Base-by-base conservation (phyloP, 345 rosid genomes). In the Eucalyptus regnans region DNA sequence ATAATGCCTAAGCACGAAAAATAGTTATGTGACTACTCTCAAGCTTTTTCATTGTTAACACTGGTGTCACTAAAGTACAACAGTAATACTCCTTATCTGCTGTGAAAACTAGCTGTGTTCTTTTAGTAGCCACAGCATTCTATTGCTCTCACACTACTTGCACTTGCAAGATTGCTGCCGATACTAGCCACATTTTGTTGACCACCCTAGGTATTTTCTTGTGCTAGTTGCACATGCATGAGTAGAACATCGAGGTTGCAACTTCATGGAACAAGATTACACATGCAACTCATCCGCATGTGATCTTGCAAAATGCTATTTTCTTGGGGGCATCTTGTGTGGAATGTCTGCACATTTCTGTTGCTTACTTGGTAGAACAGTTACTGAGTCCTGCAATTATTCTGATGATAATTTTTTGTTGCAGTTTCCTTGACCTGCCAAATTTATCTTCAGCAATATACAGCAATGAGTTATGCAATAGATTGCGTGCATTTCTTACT, bases 341-440 rank as follows among this genome's bases (percentile, higher is more conserved):
- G 87, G 86, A 86, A 31, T 79, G 15, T 64, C 49, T 64, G 60
- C 88, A 60, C 52, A 87, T 84, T 92, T 56, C 89, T 90, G 48
- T 90, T 46, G 15, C 50, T 87, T 37, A 51, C 54, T 23, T 71
- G 81, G 7, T 71, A 71, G 81, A 71, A 18, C 81, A 18, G 20
- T 71, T 17, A 33, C 44, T 71, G 46, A 71, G 46, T 33, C 56
- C 44, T 44, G 64, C 84, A 66, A 89, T 68, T 41, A 87, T 89
- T 88, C 90, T 91, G 89, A 84, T 89, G 49, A 81, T 31, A 49
- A 41, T 89, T 90, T 86, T 88, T 83, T 90, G 90, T 84, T 79
- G 95, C 96, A 98, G 99, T 90, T 98, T 95, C 91, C 89, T 97
- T 64, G 99, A 97, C 92, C 99, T 98, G 81, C 99, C 99, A 91